Evolutionary conservation across 345 rosid genomes (phyloP), one percentile per base, ranked within the genome.

Genomic region (Acer saccharum): DNA sequence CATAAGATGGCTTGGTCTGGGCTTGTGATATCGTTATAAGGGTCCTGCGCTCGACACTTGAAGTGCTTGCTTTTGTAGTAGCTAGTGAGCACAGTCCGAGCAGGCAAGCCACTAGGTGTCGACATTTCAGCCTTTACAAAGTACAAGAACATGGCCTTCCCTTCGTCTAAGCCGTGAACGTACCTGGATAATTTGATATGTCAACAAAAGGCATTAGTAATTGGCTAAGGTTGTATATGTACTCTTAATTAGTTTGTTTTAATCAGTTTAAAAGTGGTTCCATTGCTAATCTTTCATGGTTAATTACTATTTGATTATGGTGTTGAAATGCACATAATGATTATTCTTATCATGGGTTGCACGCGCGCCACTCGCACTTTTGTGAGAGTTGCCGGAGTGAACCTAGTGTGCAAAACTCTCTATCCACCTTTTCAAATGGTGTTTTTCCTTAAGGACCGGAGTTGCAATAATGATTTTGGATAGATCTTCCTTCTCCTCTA

Each of bases 61-160:
- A 90, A 90, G 87, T 89, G 90, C 86, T 82, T 83, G 82, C 94
- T 90, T 79, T 84, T 88, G 86, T 90, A 88, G 88, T 83, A 90
- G 82, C 94, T 90, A 10, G 92, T 90, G 79, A 90, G 88, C 74
- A 89, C 94, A 6, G 94, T 70, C 11, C 94, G 90, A 54, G 89
- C 86, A 1, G 92, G 92, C 68, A 90, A 61, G 48, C 94, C 91
- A 70, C 92, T 71, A 20, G 90, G 90, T 16, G 92, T 87, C n/a
- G 87, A 83, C 88, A 61, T 83, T 72, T 89, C 94, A 10, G 89
- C 90, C 87, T 87, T 90, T 65, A 89, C 89, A 67, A 90, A 90
- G 80, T 85, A 83, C 20, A 90, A 84, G 82, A 66, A 84, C 92
- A 90, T 90, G 70, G 92, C 94, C 84, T 87, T 90, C 32, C 94